phyloP scores from a whole-genome alignment of 1,139 yeast species.

The Candida gigantensis region DNA sequence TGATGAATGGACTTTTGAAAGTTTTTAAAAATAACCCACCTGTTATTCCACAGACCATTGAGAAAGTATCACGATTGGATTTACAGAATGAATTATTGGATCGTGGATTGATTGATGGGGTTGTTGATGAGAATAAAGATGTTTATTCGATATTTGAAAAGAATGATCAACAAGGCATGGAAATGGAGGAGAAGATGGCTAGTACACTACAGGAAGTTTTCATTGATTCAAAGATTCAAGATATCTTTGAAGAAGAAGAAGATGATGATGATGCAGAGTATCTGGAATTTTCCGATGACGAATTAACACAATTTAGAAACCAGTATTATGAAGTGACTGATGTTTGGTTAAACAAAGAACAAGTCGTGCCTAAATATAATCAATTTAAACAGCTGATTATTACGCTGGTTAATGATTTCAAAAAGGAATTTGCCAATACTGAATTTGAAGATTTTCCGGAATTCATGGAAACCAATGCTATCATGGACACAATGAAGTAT shows the following conservation, averaged over 20 bases:
- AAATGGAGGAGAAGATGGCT: slow-evolving; percentile 10
- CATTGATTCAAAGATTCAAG: slow-evolving; percentile 6
- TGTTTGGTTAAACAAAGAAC: slow-evolving; percentile 11
- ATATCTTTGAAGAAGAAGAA: slow-evolving; percentile 7
- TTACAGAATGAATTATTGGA: slow-evolving; percentile 13
- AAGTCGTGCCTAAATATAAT: slow-evolving; percentile 9
- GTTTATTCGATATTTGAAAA: slow-evolving; percentile 8
- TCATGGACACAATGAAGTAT: slow-evolving; percentile 15
- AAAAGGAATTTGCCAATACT: slow-evolving; percentile 12
- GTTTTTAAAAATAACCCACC: slow-evolving; percentile 19
- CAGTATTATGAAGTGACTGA: slow-evolving; percentile 12
- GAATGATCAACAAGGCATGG: not conserved
- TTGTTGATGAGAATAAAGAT: slow-evolving; percentile 10
- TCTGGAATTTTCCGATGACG: slow-evolving; percentile 10
- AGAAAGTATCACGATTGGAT: slow-evolving; percentile 6
- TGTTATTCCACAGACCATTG: slow-evolving; percentile 3
- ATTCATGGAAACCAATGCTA: slow-evolving; percentile 15
- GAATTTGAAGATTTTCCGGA: slow-evolving; percentile 18
- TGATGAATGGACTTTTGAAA: slow-evolving; percentile 31
- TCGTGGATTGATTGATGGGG: slow-evolving; percentile 8
- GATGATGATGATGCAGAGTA: slow-evolving; percentile 9
- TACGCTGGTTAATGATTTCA: slow-evolving; percentile 6
- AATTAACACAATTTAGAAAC: slow-evolving; percentile 13
- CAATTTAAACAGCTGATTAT: slow-evolving; percentile 10
- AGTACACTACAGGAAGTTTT: slow-evolving; percentile 10